phyloP scores from a whole-genome alignment of 768 basidiomycete genomes.

The Lactarius pseudohatsudake region DNA sequence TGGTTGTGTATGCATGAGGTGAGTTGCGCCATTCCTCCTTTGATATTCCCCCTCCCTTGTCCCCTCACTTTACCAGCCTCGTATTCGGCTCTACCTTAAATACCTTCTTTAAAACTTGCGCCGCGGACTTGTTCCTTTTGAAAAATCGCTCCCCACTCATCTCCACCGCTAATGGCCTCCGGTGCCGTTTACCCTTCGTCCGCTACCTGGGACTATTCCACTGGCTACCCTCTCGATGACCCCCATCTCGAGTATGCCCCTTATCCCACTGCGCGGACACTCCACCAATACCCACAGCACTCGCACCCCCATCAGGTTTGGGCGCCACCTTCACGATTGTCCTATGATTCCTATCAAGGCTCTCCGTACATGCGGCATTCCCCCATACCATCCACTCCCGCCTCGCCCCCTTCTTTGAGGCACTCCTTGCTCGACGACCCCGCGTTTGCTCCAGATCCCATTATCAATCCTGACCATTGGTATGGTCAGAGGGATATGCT shows the following conservation, averaged over 20 bases:
- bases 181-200: slow-evolving; percentile 13
- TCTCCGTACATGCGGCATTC: slow-evolving; percentile 7
- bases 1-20: neutral
- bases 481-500: slow-evolving; percentile 1
- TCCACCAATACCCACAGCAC: slow-evolving; percentile 10
- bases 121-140: slow-evolving; percentile 5
- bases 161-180: slow-evolving; percentile 19
- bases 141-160: slow-evolving; percentile 15
- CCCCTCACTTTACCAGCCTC: neutral
- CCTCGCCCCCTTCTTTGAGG: slow-evolving; percentile 16
- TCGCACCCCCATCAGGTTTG: slow-evolving; percentile 20
- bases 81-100: neutral
- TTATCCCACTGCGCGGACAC: slow-evolving; percentile 5
- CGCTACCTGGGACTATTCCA: slow-evolving; percentile 4
- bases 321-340: slow-evolving; percentile 17
- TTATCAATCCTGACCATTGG: slow-evolving; percentile 34
- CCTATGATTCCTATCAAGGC: slow-evolving; percentile 21
- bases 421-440: slow-evolving; percentile 32
- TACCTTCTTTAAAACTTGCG: slow-evolving; percentile 7
- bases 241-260: slow-evolving; percentile 9
- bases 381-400: neutral
- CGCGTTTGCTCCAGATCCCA: slow-evolving; percentile 39
- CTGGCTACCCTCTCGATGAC: slow-evolving; percentile 11
- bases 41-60: neutral
- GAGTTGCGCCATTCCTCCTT: neutral